Percentiles rank a stretch among this genome's conserved stretches.
phyloP scores from a whole-genome alignment of 805 yeast species.

The Myxozyma mucilagina region DNA sequence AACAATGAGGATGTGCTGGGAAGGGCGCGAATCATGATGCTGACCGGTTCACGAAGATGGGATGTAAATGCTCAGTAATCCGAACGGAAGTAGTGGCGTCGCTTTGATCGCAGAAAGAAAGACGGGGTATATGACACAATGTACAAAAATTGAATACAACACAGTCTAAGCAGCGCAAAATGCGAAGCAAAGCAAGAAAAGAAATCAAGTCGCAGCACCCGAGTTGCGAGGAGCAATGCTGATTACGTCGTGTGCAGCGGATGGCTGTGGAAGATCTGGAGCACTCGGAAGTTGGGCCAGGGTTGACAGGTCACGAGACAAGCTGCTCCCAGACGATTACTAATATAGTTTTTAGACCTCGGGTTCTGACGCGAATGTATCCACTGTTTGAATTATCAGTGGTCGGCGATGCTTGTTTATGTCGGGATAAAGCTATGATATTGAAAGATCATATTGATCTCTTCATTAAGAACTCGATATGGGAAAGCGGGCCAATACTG shows the following conservation, averaged over 20 bases:
- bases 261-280: slow-evolving; percentile 19
- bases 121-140: neutral
- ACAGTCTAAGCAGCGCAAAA: neutral
- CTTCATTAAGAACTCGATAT: too few relatives aligned
- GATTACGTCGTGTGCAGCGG: slow-evolving; percentile 10
- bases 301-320: neutral
- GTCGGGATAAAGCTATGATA: too few relatives aligned
- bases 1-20: slow-evolving; percentile 11
- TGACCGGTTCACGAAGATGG: neutral
- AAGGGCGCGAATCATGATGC: slow-evolving; percentile 23
- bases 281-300: neutral
- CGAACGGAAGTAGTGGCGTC: neutral
- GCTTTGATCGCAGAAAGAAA: neutral
- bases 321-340: too few relatives aligned
- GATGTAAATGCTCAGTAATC: slow-evolving; percentile 1
- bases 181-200: neutral
- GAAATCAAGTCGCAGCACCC: neutral
- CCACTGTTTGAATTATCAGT: too few relatives aligned
- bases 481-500: too few relatives aligned
- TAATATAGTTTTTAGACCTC: too few relatives aligned
- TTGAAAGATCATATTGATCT: too few relatives aligned
- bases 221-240: neutral
- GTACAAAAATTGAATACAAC: neutral
- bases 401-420: too few relatives aligned
- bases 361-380: too few relatives aligned